Evolutionary conservation across 352 stramenopile species (phyloP).

Genomic region (Phytopythium litorale): DNA sequence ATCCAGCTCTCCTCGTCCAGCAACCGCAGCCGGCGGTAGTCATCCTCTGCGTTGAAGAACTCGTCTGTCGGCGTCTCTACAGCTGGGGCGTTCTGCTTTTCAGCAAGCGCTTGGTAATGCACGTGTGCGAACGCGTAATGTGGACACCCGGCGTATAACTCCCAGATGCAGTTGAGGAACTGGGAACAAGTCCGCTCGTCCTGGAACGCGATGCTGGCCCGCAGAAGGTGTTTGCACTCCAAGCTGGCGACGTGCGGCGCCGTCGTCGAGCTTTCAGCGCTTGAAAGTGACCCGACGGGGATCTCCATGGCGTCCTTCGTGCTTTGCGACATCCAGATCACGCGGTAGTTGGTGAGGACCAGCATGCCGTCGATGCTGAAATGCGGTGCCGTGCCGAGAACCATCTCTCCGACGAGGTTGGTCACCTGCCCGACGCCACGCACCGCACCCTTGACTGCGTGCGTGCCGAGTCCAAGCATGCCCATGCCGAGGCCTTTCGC

Average conservation of each 20-base stretch:
- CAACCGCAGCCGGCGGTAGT: slow-evolving; percentile 80
- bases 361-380: slow-evolving; percentile 86
- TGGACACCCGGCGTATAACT: slow-evolving; percentile 48
- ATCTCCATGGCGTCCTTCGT: slow-evolving; percentile 82
- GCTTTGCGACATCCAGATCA: slow-evolving; percentile 83
- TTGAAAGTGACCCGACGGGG: slow-evolving; percentile 68
- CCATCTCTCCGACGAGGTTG: slow-evolving; percentile 84
- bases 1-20: slow-evolving; percentile 80
- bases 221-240: slow-evolving; percentile 79
- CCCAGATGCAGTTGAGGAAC: slow-evolving; percentile 70
- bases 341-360: slow-evolving; percentile 80
- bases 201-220: slow-evolving; percentile 79
- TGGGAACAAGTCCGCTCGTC: slow-evolving; percentile 75
- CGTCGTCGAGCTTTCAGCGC: slow-evolving; percentile 76
- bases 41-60: slow-evolving; percentile 74
- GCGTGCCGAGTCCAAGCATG: slow-evolving; percentile 78
- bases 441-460: slow-evolving; percentile 85
- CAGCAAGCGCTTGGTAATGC: slow-evolving; percentile 66
- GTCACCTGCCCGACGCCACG: slow-evolving; percentile 84
- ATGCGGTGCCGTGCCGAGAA: slow-evolving; percentile 75
- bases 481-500: slow-evolving; percentile 85
- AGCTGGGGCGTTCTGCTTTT: slow-evolving; percentile 26
- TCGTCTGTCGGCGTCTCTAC: slow-evolving; percentile 40
- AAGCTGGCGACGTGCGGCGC: slow-evolving; percentile 82
- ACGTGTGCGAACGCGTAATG: slow-evolving; percentile 76